Percentiles rank a stretch among this genome's conserved stretches.
These are phyloP conservation scores for Rugosomyces carneus DNA, from an alignment of 1,284 basidiomycete species.

Conservation along the genomic window DNA sequence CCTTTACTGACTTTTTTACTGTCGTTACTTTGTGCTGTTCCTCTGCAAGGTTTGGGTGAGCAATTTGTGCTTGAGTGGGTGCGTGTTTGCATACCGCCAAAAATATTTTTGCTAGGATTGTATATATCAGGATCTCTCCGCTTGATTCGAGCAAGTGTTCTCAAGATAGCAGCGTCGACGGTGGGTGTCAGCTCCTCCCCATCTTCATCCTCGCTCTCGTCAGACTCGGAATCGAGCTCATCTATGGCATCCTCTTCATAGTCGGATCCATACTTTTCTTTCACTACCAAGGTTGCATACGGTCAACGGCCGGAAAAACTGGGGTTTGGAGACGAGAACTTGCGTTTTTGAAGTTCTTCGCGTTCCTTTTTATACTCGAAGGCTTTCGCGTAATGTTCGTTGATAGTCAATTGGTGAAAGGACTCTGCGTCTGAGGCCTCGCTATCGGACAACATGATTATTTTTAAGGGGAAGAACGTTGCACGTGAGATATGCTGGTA, in stretches of 20 bases:
- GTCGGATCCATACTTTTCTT: slow-evolving; percentile 83
- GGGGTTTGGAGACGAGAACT: slow-evolving; percentile 23
- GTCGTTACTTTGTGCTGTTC: slow-evolving; percentile 47
- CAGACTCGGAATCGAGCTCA: slow-evolving; percentile 66
- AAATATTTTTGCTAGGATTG: slow-evolving; percentile 62
- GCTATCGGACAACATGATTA: slow-evolving; percentile 35
- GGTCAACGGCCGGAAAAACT: neutral
- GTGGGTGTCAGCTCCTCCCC: slow-evolving; percentile 94
- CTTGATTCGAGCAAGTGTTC: slow-evolving; percentile 85
- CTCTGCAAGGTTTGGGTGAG: slow-evolving; percentile 38
- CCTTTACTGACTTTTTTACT: slow-evolving; percentile 15
- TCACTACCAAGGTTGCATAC: slow-evolving; percentile 48
- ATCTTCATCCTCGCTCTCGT: slow-evolving; percentile 89
- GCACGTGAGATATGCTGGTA: too few relatives aligned
- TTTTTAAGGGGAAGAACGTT: too few relatives aligned
- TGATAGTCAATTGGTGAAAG: slow-evolving; percentile 59
- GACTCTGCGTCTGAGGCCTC: slow-evolving; percentile 44
- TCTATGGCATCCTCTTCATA: slow-evolving; percentile 42
- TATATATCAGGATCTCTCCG: slow-evolving; percentile 84
- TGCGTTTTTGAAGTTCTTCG: slow-evolving; percentile 76
- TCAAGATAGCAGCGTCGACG: slow-evolving; percentile 91
- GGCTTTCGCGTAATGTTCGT: slow-evolving; percentile 79
- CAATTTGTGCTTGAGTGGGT: neutral
- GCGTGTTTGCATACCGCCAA: slow-evolving; percentile 52
- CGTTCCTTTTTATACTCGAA: slow-evolving; percentile 77